Evolutionary conservation across 1,284 basidiomycete genomes (phyloP), one percentile per base, ranked within the genome.

Genomic region (Stygiomarasmius scandens): DNA sequence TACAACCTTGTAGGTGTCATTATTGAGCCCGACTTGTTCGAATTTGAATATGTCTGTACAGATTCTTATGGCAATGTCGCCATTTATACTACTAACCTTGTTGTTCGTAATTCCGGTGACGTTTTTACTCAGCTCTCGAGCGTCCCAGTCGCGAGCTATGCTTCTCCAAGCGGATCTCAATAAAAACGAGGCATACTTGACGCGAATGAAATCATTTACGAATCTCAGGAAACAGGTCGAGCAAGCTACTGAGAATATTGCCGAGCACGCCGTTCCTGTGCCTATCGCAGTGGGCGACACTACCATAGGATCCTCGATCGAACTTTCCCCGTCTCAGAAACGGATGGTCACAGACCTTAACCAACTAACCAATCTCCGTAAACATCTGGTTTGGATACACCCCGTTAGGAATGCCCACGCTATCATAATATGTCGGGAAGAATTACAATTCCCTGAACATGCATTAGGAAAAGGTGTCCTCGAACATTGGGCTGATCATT

Each of bases 1-100:
- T 73, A 74, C 64, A 87, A 86, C 66, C 62, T 86, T 34, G 85
- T 87, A 61, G 64, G 84, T 73, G 20, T 24, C 16, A 34, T 48
- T 25, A 55, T 9, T 16, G 5, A 19, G 8, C 11, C 4, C 50
- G 27, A 16, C 2, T 53, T 49, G 32, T 14, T 8, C 6, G n/a
- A 22, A 11, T 11, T 19, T 25, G 16, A 27, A 8, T 43, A n/a
- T 6, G 0, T 23, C 24, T 16, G 46, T 43, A 23, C 20, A 58
- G 56, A 58, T 58, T 36, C 45, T 57, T n/a, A 36, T 36, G 48
- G 25, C 38, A 4, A 24, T 55, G 23, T 14, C 43, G 1, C 53
- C 54, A 19, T n/a, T 55, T 11, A 44, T 41, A 6, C 27, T 58
- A 58, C 64, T 81, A 80, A 24, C 78, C 19, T 56, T 79, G n/a